A percentile compares a stretch with the other conserved stretches of the same genome.
These are phyloP conservation scores for Neurospora tetrasperma DNA, from an alignment of 495 filamentous ascomycete genomes.

Conservation along the genomic window DNA sequence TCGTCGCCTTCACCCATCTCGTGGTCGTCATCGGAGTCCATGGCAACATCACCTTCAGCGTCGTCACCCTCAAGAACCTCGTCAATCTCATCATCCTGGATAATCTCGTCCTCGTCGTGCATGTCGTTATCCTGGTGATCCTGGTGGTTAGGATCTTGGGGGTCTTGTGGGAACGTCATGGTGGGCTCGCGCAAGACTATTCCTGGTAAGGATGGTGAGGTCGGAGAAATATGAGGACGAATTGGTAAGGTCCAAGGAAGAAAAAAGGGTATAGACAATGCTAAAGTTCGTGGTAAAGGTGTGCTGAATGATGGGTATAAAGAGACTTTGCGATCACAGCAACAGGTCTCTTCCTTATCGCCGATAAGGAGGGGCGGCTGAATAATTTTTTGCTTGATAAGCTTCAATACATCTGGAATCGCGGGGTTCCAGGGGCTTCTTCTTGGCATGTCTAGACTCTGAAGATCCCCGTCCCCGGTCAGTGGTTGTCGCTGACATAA, in stretches of 20 bases:
- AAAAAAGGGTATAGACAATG: not conserved
- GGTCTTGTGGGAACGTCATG: constrained; percentile 38
- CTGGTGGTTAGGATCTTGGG: constrained; percentile 29
- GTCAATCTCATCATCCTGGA: not conserved
- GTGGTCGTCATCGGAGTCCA: constrained; percentile 49
- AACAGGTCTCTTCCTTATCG: not conserved
- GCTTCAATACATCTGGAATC: not conserved
- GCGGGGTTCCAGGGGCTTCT: not conserved
- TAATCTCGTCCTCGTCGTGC: constrained; percentile 53
- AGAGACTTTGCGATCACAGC: not conserved
- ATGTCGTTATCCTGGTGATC: constrained; percentile 44
- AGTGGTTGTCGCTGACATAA: not conserved
- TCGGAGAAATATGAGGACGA: not conserved
- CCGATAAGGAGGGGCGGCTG: not conserved
- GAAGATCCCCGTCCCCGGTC: too few species aligned
- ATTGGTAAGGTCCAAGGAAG: not conserved
- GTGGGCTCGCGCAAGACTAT: not conserved
- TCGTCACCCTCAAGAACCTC: constrained; percentile 54
- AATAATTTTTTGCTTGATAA: constrained; percentile 1
- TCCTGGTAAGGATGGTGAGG: not conserved
- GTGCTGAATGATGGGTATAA: not conserved
- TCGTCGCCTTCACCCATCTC: constrained; percentile 53
- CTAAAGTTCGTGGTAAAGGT: not conserved
- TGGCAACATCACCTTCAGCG: constrained; percentile 59
- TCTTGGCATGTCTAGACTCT: not conserved